Evolutionary conservation across 352 stramenopile genomes (phyloP).

Genomic region (Nothophytophthora sp.): DNA sequence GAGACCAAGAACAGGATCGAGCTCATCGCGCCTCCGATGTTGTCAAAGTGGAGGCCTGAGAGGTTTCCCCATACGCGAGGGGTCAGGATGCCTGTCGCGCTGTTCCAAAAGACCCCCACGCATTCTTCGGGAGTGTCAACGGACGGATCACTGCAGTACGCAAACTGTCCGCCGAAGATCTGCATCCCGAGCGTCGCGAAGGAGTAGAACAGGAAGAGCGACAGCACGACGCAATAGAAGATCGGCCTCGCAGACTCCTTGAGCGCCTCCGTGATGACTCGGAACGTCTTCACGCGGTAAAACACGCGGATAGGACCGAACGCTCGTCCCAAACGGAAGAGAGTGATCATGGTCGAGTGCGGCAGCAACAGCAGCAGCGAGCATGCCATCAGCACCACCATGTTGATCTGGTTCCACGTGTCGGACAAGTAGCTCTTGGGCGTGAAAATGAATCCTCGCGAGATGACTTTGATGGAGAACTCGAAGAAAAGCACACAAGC

Average conservation of each 20-base stretch:
- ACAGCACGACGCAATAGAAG: constrained; percentile 82
- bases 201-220: constrained; percentile 81
- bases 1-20: constrained; percentile 82
- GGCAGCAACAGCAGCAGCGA: constrained; percentile 71
- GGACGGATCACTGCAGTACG: constrained; percentile 75
- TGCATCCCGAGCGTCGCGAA: constrained; percentile 88
- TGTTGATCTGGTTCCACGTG: constrained; percentile 85
- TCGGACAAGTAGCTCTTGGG: constrained; percentile 82
- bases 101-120: constrained; percentile 68
- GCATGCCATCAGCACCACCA: constrained; percentile 78
- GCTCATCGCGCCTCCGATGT: constrained; percentile 74
- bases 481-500: constrained; percentile 77
- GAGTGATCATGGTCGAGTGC: constrained; percentile 70
- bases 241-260: constrained; percentile 75
- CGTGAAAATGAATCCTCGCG: constrained; percentile 77
- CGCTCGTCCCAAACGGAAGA: constrained; percentile 75
- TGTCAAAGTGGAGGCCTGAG: constrained; percentile 81
- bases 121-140: constrained; percentile 51
- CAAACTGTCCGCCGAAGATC: constrained; percentile 79
- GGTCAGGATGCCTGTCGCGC: constrained; percentile 44
- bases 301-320: constrained; percentile 87
- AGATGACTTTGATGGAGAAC: constrained; percentile 84
- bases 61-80: constrained; percentile 83
- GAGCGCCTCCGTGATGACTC: constrained; percentile 82
- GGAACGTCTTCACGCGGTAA: constrained; percentile 84